Evolutionary conservation across 1,139 yeast genomes (phyloP), one percentile per base, ranked within the genome.

Genomic region (Blastobotrys illinoisensis): DNA sequence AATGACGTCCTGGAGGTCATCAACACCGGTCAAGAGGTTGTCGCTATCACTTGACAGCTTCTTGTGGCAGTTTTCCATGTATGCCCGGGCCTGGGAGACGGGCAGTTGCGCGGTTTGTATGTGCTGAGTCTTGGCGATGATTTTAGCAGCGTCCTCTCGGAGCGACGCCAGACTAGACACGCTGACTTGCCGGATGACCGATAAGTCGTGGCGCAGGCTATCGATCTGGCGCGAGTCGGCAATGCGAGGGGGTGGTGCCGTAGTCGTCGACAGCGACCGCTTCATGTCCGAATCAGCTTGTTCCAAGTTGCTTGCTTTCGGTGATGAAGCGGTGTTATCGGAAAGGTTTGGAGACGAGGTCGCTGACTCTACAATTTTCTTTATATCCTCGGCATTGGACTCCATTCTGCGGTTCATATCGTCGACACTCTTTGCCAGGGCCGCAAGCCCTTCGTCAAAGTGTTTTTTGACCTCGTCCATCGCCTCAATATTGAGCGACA

Each of bases 1-100:
- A 71, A 95, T 88, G 5, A 88, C 70, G 70, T 95, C 99, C 67
- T 91, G 97, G 43, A 95, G 74, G 63, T 90, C 97, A 67, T 95
- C 99, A 2, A 91, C 95, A 59, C 79, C 81, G 0, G 95, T 85
- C 48, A 95, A 76, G 20, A 93, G 72, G 1, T 69, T 66, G 66
- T 89, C 97, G 6, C 95, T 85, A 21, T 88, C 91, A 51, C 80
- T 83, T 1, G 95, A 86, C 21, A 93, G 76, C 62, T 83, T 84
- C 11, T 75, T 68, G 64, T 88, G 91, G 55, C 97, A 87, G 13
- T 79, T 77, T 51, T 85, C 91, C 86, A 91, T 86, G 64, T 87
- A 89, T 0, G 79, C 68, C 55, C 93, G 76, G 60, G 83, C 82
- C 0, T 82, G 71, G 7, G 81, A 75, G 53, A 76, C 62, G 69